Evolutionary conservation across 768 basidiomycete genomes (phyloP), one percentile per base, ranked within the genome.

Genomic region (Suillus discolor): DNA sequence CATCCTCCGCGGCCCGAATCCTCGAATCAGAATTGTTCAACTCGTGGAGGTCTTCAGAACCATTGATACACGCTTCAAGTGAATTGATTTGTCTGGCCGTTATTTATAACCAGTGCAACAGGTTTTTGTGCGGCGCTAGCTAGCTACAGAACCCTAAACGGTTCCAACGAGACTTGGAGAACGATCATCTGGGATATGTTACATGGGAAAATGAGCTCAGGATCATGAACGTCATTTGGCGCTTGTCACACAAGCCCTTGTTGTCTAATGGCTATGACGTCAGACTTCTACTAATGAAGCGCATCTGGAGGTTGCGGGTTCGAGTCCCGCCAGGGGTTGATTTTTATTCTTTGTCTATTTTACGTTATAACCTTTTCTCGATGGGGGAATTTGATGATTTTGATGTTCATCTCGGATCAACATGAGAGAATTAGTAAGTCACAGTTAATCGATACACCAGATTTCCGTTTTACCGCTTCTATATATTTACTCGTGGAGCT

Each of bases 261-360:
- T 91, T 89, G 89, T 90, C 89, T 91, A 90, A 91, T 91, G 89
- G 89, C 82, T 89, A 91, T 91, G 89, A 90, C 89, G 89, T 90
- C 89, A 91, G 89, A 91, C 89, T 91, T 91, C 89, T 91, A 89
- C 65, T 6, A 28, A 18, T 63, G 25, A 34, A 62, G 57, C 38
- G 39, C 6, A 88, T 90, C 89, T 90, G 89, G 87, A 90, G 89
- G 89, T 85, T 91, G 88, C 86, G 89, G 84, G 89, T 91, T 91
- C 89, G 89, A 91, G 83, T 90, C 89, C 84, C 88, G 87, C 88
- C 86, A 84, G 89, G 89, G 88, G 89, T 87, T 36, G 36, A 36
- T 36, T 85, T 64, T 11, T 12, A 20, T 55, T 34, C 8, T 18
- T 28, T 0, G 8, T 28, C 4, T 16, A 28, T 49, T 51, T 53